Evolutionary conservation across 2,329 filamentous ascomycete species (phyloP), one percentile per base, ranked within the genome.

Genomic region (Thielaviopsis punctulata): DNA sequence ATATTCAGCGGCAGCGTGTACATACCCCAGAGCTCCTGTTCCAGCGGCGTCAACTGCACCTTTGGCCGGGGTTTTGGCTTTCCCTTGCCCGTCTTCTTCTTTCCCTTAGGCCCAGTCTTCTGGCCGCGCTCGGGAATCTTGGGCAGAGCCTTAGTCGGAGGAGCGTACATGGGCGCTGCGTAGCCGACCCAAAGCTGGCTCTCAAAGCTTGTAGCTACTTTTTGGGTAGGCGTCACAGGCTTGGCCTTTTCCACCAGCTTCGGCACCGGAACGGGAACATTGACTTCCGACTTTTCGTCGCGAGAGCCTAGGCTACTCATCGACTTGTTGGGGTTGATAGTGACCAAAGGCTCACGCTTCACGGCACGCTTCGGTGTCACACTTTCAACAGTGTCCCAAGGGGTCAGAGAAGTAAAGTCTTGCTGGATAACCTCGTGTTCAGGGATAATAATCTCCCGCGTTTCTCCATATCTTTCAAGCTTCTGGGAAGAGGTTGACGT

Each of bases 1-100:
- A 25, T 49, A 4, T 19, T 41, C 8, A 23, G n/a, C 12, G 51
- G 51, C 12, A 45, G 30, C n/a, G 51, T 39, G 25, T 52, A 52
- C n/a, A 23, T 15, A 36, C 51, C 51, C 51, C 51, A 52, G 15
- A 52, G 45, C 21, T 52, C 25, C 44, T 48, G 44, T 18, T 52
- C 51, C 21, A 52, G 6, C 10, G 51, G 41, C 4, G 51, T 48
- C 22, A 52, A 33, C n/a, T 39, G 49, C 15, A 45, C n/a, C n/a
- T n/a, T 43, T 18, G 15, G 8, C 22, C 15, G n/a, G 10, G 33
- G 33, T 33, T 41, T 49, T 12, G 21, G 30, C 48, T 15, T n/a
- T 3, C 8, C 9, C 30, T 36, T 36, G 2, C 3, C 12, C 30
- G 10, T 2, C 30, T 5, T 3, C 30, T 36, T 36, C 7, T n/a